These are phyloP conservation scores for Pelargonium nanum DNA, from an alignment of 345 rosid species.

Conservation along the genomic window DNA sequence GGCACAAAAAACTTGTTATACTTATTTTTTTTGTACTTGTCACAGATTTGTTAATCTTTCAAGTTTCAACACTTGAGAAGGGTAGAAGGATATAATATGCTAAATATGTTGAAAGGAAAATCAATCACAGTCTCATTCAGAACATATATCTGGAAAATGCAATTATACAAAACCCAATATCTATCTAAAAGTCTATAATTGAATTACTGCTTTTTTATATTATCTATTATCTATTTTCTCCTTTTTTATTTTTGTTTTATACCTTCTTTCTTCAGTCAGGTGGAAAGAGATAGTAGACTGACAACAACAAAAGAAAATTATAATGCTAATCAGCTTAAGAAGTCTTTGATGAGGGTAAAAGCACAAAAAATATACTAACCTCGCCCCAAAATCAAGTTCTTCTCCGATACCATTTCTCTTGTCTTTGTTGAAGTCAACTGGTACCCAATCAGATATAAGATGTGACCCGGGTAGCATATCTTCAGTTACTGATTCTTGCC, in stretches of 20 bases:
- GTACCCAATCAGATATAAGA: constrained; percentile 82
- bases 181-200: too few relatives aligned
- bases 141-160: background rate
- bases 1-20: background rate
- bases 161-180: background rate
- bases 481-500: constrained; percentile 33
- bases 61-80: background rate
- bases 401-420: constrained; percentile 22
- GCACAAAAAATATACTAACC: constrained; percentile 36
- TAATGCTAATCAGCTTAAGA: background rate
- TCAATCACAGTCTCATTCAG: background rate
- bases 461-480: constrained; percentile 40
- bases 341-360: background rate
- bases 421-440: constrained; percentile 27
- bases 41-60: too few relatives aligned
- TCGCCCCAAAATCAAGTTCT: constrained; percentile 72
- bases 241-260: too few relatives aligned
- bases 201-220: too few relatives aligned
- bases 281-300: background rate
- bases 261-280: background rate
- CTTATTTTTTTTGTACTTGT: too few relatives aligned
- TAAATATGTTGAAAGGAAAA: background rate
- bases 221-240: too few relatives aligned
- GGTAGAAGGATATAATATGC: background rate
- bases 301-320: background rate